Conservation (phyloP, 2,329 filamentous ascomycete species). For the Pezicula neosporulosa region DNA sequence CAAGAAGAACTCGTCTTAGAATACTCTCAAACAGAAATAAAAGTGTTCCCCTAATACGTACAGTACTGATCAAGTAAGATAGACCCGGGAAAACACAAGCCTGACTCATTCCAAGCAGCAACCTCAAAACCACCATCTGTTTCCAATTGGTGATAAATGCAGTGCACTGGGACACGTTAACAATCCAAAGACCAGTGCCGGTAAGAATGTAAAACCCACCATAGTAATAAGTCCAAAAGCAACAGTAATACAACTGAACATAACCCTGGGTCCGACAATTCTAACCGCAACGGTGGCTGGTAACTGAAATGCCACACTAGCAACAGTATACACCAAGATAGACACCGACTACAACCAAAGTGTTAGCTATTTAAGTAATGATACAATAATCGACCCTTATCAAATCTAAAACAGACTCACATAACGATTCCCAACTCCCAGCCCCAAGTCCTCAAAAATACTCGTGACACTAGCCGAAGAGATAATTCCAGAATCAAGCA, state of each 20-base stretch:
- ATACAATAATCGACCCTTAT: slow-evolving; percentile 1
- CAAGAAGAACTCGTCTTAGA: too few relatives aligned
- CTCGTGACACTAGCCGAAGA: slow-evolving; percentile 65
- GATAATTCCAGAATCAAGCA: slow-evolving; percentile 68
- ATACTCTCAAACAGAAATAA: too few relatives aligned
- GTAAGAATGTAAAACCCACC: slow-evolving; percentile 8
- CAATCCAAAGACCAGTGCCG: neutral
- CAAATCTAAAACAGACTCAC: slow-evolving; percentile 14
- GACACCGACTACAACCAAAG: slow-evolving; percentile 46
- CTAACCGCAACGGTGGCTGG: slow-evolving; percentile 66
- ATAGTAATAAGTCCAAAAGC: slow-evolving; percentile 63
- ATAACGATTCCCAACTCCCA: slow-evolving; percentile 61
- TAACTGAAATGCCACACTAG: slow-evolving; percentile 64
- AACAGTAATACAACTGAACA: slow-evolving; percentile 58
- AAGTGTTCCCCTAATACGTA: too few relatives aligned
- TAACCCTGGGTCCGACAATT: slow-evolving; percentile 59
- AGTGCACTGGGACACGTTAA: slow-evolving; percentile 41
- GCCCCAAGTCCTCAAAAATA: slow-evolving; percentile 60
- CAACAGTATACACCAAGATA: slow-evolving; percentile 71
- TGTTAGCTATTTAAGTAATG: neutral
- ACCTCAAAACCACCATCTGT: slow-evolving; percentile 65
- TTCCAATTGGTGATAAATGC: slow-evolving; percentile 65
- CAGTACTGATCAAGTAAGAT: slow-evolving; percentile 42
- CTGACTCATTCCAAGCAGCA: slow-evolving; percentile 64
- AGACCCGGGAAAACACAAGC: slow-evolving; percentile 49